phyloP scores from a whole-genome alignment of 2,329 filamentous ascomycete species.

The Neofusicoccum cordaticola region DNA sequence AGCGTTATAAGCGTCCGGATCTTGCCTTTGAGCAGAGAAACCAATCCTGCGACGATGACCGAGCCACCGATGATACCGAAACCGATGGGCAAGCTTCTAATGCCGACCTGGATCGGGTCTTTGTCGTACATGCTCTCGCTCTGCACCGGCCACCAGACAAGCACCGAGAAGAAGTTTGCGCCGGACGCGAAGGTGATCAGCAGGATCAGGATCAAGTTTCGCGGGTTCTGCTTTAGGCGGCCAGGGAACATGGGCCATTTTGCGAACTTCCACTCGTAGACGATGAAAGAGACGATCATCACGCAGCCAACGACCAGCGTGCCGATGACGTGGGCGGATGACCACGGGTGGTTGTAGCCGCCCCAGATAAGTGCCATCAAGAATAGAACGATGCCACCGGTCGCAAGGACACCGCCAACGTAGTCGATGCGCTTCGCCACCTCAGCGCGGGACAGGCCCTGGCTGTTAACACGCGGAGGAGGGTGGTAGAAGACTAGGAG shows the following conservation, averaged over 20 bases:
- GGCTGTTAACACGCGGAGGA: conserved; percentile 46
- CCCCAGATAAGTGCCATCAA: conserved; percentile 51
- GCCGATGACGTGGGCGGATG: conserved; percentile 53
- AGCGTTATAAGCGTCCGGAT: conserved; percentile 60
- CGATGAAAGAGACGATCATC: conserved; percentile 48
- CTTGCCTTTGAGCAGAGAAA: conserved; percentile 57
- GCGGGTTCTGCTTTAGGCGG: conserved; percentile 30
- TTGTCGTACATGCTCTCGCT: conserved; percentile 44
- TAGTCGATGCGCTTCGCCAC: conserved; percentile 32
- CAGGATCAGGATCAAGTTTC: conserved; percentile 31
- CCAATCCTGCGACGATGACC: conserved; percentile 55
- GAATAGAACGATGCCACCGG: conserved; percentile 30
- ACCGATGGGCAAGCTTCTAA: conserved; percentile 63
- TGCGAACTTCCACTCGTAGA: conserved; percentile 46
- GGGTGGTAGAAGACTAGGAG: conserved; percentile 54
- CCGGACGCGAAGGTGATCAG: conserved; percentile 35
- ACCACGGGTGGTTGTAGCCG: conserved; percentile 58
- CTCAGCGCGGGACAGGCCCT: conserved; percentile 31
- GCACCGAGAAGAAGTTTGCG: conserved; percentile 33
- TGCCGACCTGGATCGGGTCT: conserved; percentile 61
- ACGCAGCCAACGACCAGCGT: conserved; percentile 53
- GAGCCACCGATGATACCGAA: conserved; percentile 63
- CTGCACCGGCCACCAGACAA: conserved; percentile 36
- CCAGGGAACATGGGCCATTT: conserved; percentile 46
- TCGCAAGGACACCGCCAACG: conserved; percentile 30